Conservation (phyloP, 345 rosid genomes). For the Gossypium arboreum region DNA sequence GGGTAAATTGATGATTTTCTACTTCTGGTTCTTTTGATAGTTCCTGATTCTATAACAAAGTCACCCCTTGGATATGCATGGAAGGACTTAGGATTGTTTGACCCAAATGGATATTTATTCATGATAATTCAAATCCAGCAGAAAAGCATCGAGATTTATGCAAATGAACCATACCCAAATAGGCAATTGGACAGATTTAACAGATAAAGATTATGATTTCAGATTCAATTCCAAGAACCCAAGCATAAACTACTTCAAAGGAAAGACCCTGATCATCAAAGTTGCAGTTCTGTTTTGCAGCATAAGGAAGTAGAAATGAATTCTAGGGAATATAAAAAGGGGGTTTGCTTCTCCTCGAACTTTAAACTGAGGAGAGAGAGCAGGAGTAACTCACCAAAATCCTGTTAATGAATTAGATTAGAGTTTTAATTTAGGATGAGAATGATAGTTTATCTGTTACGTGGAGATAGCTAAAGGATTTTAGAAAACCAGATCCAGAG, state of each 20-base stretch:
- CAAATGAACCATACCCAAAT: constrained; percentile 46
- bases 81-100: constrained; percentile 61
- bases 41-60: constrained; percentile 76
- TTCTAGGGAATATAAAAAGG: background rate
- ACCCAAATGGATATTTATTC: constrained; percentile 49
- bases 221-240: constrained; percentile 9
- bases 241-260: background rate
- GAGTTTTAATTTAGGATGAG: background rate
- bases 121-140: constrained; percentile 42
- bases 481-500: constrained; percentile 2
- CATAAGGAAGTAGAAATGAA: background rate
- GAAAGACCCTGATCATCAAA: background rate
- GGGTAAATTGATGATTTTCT: constrained; percentile 37
- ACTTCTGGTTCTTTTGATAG: constrained; percentile 52
- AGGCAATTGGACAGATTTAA: constrained; percentile 15
- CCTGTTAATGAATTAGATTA: background rate
- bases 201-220: constrained; percentile 24
- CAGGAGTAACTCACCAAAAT: constrained; percentile 22
- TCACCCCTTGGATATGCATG: constrained; percentile 70
- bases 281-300: background rate
- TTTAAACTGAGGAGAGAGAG: background rate
- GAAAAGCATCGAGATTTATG: constrained; percentile 16
- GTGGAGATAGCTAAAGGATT: background rate
- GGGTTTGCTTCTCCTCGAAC: background rate
- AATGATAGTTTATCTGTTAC: background rate